A percentile compares a stretch with the other conserved stretches of the same genome.
These are phyloP conservation scores for Lophiostoma macrostomum DNA, from an alignment of 495 filamentous ascomycete species.

Conservation along the genomic window DNA sequence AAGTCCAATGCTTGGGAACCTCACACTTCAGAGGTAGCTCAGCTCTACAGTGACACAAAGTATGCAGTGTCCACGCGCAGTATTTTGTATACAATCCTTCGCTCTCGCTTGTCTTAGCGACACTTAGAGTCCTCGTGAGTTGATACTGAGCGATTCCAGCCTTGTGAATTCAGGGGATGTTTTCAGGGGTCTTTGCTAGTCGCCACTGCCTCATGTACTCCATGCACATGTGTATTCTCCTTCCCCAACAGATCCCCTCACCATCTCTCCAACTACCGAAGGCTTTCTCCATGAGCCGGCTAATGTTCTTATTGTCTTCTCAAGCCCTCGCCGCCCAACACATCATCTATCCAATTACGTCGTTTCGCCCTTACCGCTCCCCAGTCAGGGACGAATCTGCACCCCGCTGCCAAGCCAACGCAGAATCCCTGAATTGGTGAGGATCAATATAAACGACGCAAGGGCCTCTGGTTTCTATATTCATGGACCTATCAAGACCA, in stretches of 20 bases:
- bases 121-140: no score
- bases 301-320: constrained; percentile 17
- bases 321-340: neutral
- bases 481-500: constrained; percentile 8
- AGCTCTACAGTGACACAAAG: no score
- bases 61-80: no score
- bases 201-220: no score
- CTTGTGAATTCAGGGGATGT: no score
- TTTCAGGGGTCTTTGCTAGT: no score
- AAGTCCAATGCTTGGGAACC: no score
- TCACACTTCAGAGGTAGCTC: no score
- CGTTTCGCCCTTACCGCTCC: constrained; percentile 9
- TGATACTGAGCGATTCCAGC: no score
- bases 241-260: constrained; percentile 24
- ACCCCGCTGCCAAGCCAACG: constrained; percentile 21
- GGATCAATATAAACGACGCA: constrained; percentile 19
- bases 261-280: constrained; percentile 30
- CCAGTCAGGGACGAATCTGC: constrained; percentile 5
- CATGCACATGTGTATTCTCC: no score
- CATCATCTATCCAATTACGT: constrained; percentile 20
- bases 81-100: no score
- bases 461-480: constrained; percentile 13
- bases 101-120: no score
- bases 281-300: constrained; percentile 20
- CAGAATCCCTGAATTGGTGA: neutral